Evolutionary conservation across 2,329 filamentous ascomycete species (phyloP), one percentile per base, ranked within the genome.

Genomic region (Microsporum canis): DNA sequence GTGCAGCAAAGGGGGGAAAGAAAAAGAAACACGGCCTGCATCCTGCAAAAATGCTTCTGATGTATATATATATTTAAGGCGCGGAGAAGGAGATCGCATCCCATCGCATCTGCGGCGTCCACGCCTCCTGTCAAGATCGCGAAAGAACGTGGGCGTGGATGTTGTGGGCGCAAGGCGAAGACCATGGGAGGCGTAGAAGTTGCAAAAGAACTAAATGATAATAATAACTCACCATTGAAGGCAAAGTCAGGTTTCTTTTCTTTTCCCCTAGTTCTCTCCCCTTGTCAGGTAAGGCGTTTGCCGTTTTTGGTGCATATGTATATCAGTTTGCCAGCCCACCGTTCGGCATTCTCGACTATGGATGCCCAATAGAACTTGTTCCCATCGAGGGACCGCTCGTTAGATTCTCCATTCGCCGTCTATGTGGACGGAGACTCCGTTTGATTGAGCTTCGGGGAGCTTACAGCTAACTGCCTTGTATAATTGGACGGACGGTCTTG

Each of bases 51-150:
- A 55, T 4, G 7, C 39, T 12, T n/a, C 39, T 43, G n/a, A n/a
- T 41, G 12, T 17, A 17, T 43, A n/a, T 43, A 43, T 43, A 41
- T 43, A 12, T 43, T 34, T 55, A 7, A 55, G 49, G 49, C 49
- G 49, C 49, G 49, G 49, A 55, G 49, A 55, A 55, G 49, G 49
- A 55, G 49, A 55, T 55, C 49, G 49, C 27, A 53, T 3, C 43
- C 49, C 39, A 43, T 43, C 39, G 39, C 39, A 31, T 36, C 10
- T 55, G 49, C 49, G 49, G 49, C 49, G 49, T 55, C 49, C 49
- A 53, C 31, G 49, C 49, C 49, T 55, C 49, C 49, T 34, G 33
- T 36, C 33, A 55, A 55, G 31, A 36, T 36, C n/a, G 12, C 6
- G 14, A 36, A 14, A 36, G 49, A 55, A 55, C 49, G 49, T 55